Base-by-base conservation (phyloP, 345 rosid species). In the Barbarea vulgaris region DNA sequence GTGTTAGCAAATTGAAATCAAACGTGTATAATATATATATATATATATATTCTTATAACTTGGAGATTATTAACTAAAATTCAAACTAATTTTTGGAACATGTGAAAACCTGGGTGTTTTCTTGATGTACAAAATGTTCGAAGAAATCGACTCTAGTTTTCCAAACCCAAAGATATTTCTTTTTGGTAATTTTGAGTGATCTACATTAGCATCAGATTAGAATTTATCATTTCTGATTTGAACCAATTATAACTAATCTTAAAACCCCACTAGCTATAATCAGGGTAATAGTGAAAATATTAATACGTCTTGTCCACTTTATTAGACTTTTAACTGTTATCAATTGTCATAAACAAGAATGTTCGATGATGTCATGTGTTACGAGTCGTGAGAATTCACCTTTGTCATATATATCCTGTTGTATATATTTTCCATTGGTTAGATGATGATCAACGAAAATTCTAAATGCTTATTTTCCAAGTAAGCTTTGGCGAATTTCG, bases 391-490 rank as follows among this genome's bases (percentile, higher is more conserved):
- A 39, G 6, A 21, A 19, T 9, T 19, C 27, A 62, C 52, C 3
- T 27, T n/a, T n/a, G n/a, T n/a, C n/a, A n/a, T n/a, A n/a, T n/a
- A n/a, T n/a, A n/a, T n/a, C n/a, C n/a, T n/a, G n/a, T n/a, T n/a
- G n/a, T n/a, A n/a, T n/a, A n/a, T n/a, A n/a, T 54, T 30, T 3
- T 41, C 19, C 12, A 11, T 37, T 28, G 39, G 34, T 25, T 47
- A 42, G 15, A 30, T 19, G 15, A 30, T 19, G 46, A 53, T 54
- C 9, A 18, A 57, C 31, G 56, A 57, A 18, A 21, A 12, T 57
- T 44, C 47, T n/a, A 44, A 55, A 33, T 12, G 53, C 57, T 72
- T 58, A 37, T 36, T 51, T 67, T 36, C 8, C 67, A 56, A 34
- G 33, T 34, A 57, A 66, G 31, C 14, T 55, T 28, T 31, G 4